Evolutionary conservation across 2,329 filamentous ascomycete species (phyloP).

Genomic region (Xylariaceae sp.): DNA sequence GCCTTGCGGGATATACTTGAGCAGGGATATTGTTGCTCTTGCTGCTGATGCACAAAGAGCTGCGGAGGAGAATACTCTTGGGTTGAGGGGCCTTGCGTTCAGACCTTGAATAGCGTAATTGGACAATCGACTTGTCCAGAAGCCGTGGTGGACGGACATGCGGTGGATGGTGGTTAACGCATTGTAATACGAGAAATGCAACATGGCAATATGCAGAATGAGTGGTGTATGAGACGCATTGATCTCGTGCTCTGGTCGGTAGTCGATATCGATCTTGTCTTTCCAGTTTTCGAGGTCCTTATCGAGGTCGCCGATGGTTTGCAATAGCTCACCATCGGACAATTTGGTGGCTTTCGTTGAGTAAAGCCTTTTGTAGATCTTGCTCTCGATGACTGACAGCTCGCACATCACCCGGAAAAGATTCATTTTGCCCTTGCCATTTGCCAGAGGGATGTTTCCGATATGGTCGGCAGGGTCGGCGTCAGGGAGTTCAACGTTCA

Average conservation of each 20-base stretch:
- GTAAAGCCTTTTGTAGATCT: constrained; percentile 89
- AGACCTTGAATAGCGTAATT: constrained; percentile 94
- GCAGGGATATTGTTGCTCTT: constrained; percentile 83
- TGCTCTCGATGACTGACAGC: constrained; percentile 86
- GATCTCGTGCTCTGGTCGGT: constrained; percentile 95
- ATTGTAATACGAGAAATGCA: constrained; percentile 98
- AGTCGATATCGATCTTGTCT: constrained; percentile 89
- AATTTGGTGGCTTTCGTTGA: constrained; percentile 89
- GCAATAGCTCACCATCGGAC: constrained; percentile 86
- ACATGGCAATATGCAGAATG: constrained; percentile 88
- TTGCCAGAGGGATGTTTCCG: constrained; percentile 85
- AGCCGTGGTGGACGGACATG: constrained; percentile 97
- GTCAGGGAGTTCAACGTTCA: constrained; percentile 94
- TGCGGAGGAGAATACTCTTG: constrained; percentile 89
- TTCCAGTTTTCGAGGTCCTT: constrained; percentile 92
- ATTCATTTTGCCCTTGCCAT: constrained; percentile 90
- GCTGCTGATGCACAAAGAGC: constrained; percentile 90
- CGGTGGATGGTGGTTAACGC: constrained; percentile 96
- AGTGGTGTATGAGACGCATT: constrained; percentile 86
- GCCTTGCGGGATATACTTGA: constrained; percentile 94
- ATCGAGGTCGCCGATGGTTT: constrained; percentile 93
- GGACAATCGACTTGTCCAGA: constrained; percentile 93
- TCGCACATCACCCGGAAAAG: constrained; percentile 90
- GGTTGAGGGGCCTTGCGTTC: constrained; percentile 86
- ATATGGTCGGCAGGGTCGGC: constrained; percentile 89